phyloP scores from a whole-genome alignment of 192 early-diverging fungal genomes.

The Neocallimastix lanati region DNA sequence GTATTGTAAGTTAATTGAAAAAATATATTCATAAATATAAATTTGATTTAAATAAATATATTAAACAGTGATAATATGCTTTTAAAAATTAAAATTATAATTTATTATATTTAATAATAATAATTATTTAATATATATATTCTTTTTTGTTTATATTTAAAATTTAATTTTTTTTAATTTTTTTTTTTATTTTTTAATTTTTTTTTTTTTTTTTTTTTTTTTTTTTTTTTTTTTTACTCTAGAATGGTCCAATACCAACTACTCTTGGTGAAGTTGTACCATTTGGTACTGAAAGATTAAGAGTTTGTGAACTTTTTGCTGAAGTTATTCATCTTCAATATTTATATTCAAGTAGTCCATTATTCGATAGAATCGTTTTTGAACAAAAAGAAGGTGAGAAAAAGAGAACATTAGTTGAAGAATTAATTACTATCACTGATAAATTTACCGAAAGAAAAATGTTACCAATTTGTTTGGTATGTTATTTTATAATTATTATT shows the following conservation, averaged over 20 bases:
- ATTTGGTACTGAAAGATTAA: constrained; percentile 86
- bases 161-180: no score
- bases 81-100: no score
- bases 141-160: no score
- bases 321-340: constrained; percentile 80
- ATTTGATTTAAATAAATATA: no score
- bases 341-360: constrained; percentile 30
- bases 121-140: no score
- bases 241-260: constrained; percentile 39
- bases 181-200: no score
- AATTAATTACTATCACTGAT: constrained; percentile 25
- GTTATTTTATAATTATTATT: no score
- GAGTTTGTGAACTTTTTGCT: constrained; percentile 94
- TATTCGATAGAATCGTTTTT: constrained; percentile 27
- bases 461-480: constrained; percentile 30
- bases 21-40: no score
- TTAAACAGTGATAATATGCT: no score
- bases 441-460: constrained; percentile 24
- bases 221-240: no score
- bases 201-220: no score
- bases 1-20: constrained; percentile 42
- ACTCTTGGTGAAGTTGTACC: constrained; percentile 61
- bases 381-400: neutral
- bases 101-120: no score
- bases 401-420: constrained; percentile 18